A percentile compares a stretch with the other conserved stretches of the same genome.
phyloP scores from a whole-genome alignment of 768 basidiomycete species.

The Serendipita sp. region DNA sequence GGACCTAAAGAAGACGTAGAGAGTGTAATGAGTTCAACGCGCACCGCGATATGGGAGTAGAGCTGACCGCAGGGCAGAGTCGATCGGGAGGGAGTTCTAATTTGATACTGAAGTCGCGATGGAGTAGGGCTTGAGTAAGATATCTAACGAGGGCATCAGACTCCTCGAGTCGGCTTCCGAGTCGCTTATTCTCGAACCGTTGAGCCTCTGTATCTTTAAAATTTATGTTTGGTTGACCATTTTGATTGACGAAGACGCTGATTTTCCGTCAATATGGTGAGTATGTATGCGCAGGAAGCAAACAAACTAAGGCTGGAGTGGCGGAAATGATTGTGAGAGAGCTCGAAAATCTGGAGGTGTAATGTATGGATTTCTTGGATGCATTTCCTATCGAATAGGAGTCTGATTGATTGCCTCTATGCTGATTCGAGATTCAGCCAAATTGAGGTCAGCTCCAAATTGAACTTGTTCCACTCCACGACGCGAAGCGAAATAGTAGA shows the following conservation, averaged over 20 bases:
- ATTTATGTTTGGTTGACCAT: slow-evolving; percentile 37
- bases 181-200: slow-evolving; percentile 37
- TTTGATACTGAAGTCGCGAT: slow-evolving; percentile 53
- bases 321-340: slow-evolving; percentile 42
- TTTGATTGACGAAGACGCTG: slow-evolving; percentile 10
- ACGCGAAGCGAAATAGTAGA: too few relatives aligned
- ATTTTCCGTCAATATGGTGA: neutral
- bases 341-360: slow-evolving; percentile 39
- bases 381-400: slow-evolving; percentile 21
- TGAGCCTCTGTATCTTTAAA: slow-evolving; percentile 60
- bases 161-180: neutral
- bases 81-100: slow-evolving; percentile 51
- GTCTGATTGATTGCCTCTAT: neutral
- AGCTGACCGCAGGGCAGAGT: slow-evolving; percentile 67
- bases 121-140: slow-evolving; percentile 64
- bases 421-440: too few relatives aligned
- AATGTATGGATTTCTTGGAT: slow-evolving; percentile 34
- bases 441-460: too few relatives aligned
- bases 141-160: slow-evolving; percentile 29
- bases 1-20: slow-evolving; percentile 27
- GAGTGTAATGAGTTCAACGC: neutral
- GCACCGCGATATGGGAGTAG: slow-evolving; percentile 15
- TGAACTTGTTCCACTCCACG: too few relatives aligned
- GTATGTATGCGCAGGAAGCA: neutral
- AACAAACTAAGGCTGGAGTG: slow-evolving; percentile 39